A percentile compares a stretch with the other conserved stretches of the same genome.
Conservation (phyloP, 345 rosid species). For the Reutealis trisperma region DNA sequence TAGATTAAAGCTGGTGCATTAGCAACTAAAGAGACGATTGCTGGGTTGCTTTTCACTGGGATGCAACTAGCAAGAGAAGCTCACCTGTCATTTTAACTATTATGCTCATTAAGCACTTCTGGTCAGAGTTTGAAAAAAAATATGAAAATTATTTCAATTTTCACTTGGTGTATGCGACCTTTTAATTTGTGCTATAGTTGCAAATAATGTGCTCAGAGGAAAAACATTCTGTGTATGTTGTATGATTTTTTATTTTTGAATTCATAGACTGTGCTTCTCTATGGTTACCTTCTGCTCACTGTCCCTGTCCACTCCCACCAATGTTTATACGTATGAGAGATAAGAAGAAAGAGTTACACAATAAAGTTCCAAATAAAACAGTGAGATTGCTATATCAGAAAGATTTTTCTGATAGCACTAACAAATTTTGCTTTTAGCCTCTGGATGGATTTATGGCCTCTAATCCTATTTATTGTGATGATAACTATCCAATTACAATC, state of each 20-base stretch:
- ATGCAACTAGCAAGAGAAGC: background rate
- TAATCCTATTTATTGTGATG: background rate
- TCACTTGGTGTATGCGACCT: background rate
- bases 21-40: background rate
- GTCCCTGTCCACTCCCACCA: background rate
- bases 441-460: background rate
- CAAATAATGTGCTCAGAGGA: background rate
- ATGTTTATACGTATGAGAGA: background rate
- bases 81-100: background rate
- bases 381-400: background rate
- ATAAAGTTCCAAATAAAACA: background rate
- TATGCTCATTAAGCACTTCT: background rate
- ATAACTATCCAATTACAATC: background rate
- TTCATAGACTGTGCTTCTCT: background rate
- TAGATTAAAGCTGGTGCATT: background rate
- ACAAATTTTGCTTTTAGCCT: background rate
- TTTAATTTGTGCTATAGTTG: background rate
- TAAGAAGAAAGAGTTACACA: background rate
- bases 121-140: background rate
- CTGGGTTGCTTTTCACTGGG: background rate
- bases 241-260: background rate
- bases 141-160: background rate
- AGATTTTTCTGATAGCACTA: background rate
- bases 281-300: background rate
- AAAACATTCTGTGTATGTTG: background rate